A percentile compares a stretch with the other conserved stretches of the same genome.
Evolutionary conservation across 148 eudicot species (phyloP).

Genomic region (Drosera capensis): DNA sequence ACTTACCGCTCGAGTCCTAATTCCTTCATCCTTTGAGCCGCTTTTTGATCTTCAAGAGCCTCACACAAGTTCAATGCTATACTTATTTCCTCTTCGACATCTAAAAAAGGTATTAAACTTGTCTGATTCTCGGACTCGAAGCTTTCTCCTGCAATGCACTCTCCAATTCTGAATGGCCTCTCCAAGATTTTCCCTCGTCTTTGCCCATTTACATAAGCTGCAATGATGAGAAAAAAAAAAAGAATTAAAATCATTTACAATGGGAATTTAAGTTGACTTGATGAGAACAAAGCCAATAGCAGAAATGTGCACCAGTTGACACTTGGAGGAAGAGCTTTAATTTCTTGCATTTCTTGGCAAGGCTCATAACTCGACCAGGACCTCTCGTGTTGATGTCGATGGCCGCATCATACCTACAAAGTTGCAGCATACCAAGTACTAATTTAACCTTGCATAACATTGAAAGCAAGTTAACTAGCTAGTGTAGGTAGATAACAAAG

Average conservation of each 20-base stretch:
- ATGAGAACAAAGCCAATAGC: conserved; percentile 2
- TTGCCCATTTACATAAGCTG: conserved; percentile 98
- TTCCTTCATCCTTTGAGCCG: conserved; percentile 58
- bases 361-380: conserved; percentile 70
- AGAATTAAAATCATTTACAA: not conserved
- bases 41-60: conserved; percentile 20
- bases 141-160: conserved; percentile 44
- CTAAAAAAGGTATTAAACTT: conserved; percentile 23
- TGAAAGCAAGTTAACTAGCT: not conserved
- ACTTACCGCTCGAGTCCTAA: conserved; percentile 66
- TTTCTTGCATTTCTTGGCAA: conserved; percentile 72
- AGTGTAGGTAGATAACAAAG: not conserved
- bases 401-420: conserved; percentile 80
- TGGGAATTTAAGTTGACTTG: not conserved
- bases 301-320: conserved; percentile 53
- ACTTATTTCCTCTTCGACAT: conserved; percentile 62
- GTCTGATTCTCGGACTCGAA: conserved; percentile 17
- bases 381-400: conserved; percentile 85
- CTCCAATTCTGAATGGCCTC: conserved; percentile 63
- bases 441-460: not conserved
- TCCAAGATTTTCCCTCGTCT: conserved; percentile 89
- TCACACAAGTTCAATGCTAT: conserved; percentile 41
- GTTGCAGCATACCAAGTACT: not conserved
- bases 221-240: not conserved
- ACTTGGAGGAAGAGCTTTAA: conserved; percentile 78